Conservation (phyloP, 306 rosid species). For the Glycine latifolia region DNA sequence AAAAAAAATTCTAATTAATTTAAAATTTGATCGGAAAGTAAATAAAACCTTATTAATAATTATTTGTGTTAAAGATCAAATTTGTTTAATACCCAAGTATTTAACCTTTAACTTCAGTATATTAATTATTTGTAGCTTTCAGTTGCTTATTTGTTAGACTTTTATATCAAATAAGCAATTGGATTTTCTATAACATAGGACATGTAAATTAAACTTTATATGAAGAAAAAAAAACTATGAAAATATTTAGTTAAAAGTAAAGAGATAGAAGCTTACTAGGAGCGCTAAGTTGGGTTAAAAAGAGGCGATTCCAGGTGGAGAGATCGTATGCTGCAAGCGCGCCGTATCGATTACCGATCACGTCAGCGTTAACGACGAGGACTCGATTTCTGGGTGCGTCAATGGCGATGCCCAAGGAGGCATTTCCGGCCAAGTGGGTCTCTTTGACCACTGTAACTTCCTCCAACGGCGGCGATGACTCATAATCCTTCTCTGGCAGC, state of each 20-base stretch:
- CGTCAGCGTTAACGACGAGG: slow-evolving; percentile 69
- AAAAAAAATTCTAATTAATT: too few species aligned
- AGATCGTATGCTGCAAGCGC: slow-evolving; percentile 81
- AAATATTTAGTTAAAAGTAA: neutral
- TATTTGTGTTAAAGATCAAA: too few species aligned
- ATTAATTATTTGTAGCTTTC: too few species aligned
- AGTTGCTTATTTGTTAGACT: too few species aligned
- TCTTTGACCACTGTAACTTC: slow-evolving; percentile 65
- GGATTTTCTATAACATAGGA: too few species aligned
- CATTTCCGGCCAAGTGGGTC: slow-evolving; percentile 66
- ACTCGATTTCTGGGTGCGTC: slow-evolving; percentile 71
- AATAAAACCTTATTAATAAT: too few species aligned
- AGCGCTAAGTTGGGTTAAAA: slow-evolving; percentile 70
- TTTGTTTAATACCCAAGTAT: too few species aligned
- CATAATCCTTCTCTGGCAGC: slow-evolving; percentile 41
- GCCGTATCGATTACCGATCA: slow-evolving; percentile 58
- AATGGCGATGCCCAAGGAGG: slow-evolving; percentile 69
- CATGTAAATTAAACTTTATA: too few species aligned
- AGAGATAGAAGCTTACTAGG: slow-evolving; percentile 58
- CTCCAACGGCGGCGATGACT: slow-evolving; percentile 42
- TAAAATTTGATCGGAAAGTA: too few species aligned
- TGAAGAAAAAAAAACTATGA: neutral
- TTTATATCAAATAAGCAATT: too few species aligned
- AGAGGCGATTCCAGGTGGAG: slow-evolving; percentile 72
- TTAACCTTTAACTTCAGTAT: too few species aligned